Conservation (phyloP, 2,329 filamentous ascomycete species). For the Fusarium buxicola region DNA sequence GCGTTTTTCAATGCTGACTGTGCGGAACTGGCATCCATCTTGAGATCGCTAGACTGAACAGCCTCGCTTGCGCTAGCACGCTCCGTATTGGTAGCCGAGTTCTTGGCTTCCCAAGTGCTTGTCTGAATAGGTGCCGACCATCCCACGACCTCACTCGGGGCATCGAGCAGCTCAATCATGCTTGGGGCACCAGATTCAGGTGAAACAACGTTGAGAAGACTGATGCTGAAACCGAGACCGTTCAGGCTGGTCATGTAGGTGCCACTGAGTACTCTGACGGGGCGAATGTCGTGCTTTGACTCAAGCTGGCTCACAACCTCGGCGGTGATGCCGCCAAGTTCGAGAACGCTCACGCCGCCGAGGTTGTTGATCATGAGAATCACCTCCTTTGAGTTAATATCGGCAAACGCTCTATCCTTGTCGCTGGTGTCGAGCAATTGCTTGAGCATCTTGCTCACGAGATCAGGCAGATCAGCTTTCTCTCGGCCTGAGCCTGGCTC, state of each 20-base stretch:
- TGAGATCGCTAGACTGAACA: constrained; percentile 61
- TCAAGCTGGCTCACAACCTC: constrained; percentile 75
- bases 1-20: constrained; percentile 66
- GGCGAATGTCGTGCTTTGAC: constrained; percentile 67
- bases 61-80: constrained; percentile 47
- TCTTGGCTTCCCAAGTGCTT: constrained; percentile 71
- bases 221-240: constrained; percentile 79
- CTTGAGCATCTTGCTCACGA: constrained; percentile 74
- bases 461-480: constrained; percentile 62
- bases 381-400: constrained; percentile 71
- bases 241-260: constrained; percentile 85
- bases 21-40: constrained; percentile 63
- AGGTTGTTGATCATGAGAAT: constrained; percentile 82
- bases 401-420: constrained; percentile 76
- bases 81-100: constrained; percentile 59
- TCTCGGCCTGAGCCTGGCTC: constrained; percentile 69
- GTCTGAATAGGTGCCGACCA: constrained; percentile 74
- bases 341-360: constrained; percentile 77
- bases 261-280: constrained; percentile 73
- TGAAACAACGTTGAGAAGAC: constrained; percentile 72
- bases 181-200: constrained; percentile 69
- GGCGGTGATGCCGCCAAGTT: constrained; percentile 76
- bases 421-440: constrained; percentile 76
- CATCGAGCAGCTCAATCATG: constrained; percentile 77
- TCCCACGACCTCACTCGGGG: constrained; percentile 74